Conservation (phyloP, 768 basidiomycete genomes). For the Lactifluus piperatus region DNA sequence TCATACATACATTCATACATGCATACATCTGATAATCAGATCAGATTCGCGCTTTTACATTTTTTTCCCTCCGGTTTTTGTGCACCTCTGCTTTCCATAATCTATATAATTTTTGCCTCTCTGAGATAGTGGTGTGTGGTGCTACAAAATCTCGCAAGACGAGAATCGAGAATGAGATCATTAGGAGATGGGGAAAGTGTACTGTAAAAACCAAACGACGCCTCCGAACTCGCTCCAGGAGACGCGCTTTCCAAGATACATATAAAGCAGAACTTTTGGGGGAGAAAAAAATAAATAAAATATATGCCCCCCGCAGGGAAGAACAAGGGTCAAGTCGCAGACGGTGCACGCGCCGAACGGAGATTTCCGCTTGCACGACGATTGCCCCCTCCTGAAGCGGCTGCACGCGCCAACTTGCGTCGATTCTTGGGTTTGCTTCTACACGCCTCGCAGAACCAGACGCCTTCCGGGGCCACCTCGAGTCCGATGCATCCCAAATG, state of each 20-base stretch:
- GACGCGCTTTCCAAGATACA: not conserved
- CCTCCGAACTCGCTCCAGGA: not conserved
- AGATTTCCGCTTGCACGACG: conserved; percentile 15
- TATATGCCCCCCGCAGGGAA: too few species aligned
- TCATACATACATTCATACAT: too few species aligned
- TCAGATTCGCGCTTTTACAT: not conserved
- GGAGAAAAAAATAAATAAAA: too few species aligned
- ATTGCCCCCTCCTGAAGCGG: conserved; percentile 38
- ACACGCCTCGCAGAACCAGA: conserved; percentile 72
- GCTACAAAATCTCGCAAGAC: not conserved
- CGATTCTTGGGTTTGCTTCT: conserved; percentile 45
- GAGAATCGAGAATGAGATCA: not conserved
- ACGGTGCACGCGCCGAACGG: conserved; percentile 17
- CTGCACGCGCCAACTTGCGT: conserved; percentile 34
- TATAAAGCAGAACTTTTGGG: too few species aligned
- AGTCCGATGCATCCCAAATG: conserved; percentile 71
- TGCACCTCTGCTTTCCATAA: not conserved
- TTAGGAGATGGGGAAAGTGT: not conserved
- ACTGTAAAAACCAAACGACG: not conserved
- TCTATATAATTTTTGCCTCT: not conserved
- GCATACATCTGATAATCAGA: too few species aligned
- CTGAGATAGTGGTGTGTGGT: not conserved
- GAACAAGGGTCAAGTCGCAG: conserved; percentile 13
- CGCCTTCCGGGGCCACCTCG: conserved; percentile 53
- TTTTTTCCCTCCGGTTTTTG: not conserved